Percentiles rank a stretch among this genome's conserved stretches.
These are phyloP conservation scores for Solanum lycopersicoides DNA, from an alignment of 257 asterid species.

Conservation along the genomic window DNA sequence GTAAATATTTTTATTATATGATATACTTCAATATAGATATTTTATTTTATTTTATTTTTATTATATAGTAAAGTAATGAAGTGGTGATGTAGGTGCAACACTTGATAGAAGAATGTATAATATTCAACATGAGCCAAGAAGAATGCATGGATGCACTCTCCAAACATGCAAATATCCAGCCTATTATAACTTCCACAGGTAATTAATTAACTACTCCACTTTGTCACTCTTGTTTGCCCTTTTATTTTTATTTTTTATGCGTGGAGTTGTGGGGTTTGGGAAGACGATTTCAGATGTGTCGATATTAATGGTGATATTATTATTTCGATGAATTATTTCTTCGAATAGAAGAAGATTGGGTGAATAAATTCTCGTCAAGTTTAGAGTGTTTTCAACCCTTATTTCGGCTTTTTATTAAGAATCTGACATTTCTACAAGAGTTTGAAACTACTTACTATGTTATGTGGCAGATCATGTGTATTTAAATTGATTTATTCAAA, in stretches of 20 bases:
- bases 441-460: too few species aligned
- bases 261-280: too few species aligned
- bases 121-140: slow-evolving; percentile 32
- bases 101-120: slow-evolving; percentile 37
- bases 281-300: background rate
- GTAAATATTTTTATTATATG: background rate
- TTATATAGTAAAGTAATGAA: too few species aligned
- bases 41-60: background rate
- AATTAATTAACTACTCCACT: background rate
- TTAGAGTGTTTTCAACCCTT: too few species aligned
- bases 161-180: slow-evolving; percentile 40
- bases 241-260: too few species aligned
- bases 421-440: too few species aligned
- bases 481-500: too few species aligned
- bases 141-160: slow-evolving; percentile 50
- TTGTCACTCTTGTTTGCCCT: background rate
- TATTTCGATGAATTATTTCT: too few species aligned
- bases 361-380: too few species aligned
- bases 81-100: slow-evolving; percentile 31
- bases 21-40: too few species aligned
- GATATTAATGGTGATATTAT: background rate
- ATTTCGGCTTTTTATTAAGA: too few species aligned
- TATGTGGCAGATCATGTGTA: too few species aligned
- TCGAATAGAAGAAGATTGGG: background rate
- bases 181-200: slow-evolving; percentile 44